Conservation (phyloP, 1,284 basidiomycete species). For the Puccinia polysora region DNA sequence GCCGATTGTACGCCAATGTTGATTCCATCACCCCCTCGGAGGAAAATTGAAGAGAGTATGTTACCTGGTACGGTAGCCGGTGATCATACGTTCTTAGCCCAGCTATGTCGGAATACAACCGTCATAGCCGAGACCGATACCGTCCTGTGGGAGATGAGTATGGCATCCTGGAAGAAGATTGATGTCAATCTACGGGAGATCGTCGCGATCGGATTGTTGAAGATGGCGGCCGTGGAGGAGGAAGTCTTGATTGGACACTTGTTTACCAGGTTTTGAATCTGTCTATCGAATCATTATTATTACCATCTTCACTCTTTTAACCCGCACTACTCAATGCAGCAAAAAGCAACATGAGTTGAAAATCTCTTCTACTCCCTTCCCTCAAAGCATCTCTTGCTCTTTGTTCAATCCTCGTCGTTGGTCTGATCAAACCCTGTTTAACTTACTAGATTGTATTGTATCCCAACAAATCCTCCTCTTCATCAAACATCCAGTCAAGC, state of each 20-base stretch:
- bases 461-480: no score
- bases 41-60: conserved; percentile 58
- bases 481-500: no score
- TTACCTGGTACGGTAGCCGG: conserved; percentile 85
- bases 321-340: no score
- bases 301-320: no score
- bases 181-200: conserved; percentile 52
- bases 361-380: no score
- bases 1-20: background rate
- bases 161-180: conserved; percentile 58
- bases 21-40: background rate
- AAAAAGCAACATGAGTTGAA: no score
- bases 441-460: no score
- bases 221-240: conserved; percentile 34
- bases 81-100: conserved; percentile 74
- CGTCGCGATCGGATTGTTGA: conserved; percentile 26
- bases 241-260: conserved; percentile 40
- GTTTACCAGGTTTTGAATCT: conserved; percentile 30
- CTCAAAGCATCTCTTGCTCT: no score
- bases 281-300: background rate
- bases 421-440: no score
- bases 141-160: conserved; percentile 72
- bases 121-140: conserved; percentile 72
- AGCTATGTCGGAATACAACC: conserved; percentile 73
- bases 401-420: no score